Percentiles rank a stretch among this genome's conserved stretches.
phyloP scores from a whole-genome alignment of 2,329 filamentous ascomycete genomes.

The Cladosporium sp. region DNA sequence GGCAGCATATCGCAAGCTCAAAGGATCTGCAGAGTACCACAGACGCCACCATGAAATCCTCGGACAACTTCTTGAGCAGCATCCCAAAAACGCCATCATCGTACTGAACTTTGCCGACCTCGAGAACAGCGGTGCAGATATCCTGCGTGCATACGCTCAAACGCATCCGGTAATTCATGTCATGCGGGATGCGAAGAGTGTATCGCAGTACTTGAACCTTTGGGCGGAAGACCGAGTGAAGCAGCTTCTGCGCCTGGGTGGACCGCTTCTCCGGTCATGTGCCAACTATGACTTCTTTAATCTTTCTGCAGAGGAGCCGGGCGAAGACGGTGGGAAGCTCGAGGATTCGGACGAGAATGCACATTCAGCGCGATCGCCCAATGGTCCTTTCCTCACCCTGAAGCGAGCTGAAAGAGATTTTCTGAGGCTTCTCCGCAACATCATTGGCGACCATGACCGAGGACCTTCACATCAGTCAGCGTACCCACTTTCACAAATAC shows the following conservation, averaged over 20 bases:
- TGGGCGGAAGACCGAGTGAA: constrained; percentile 57
- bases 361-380: constrained; percentile 32
- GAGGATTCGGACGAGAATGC: not conserved
- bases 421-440: constrained; percentile 65
- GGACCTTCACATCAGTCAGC: constrained; percentile 60
- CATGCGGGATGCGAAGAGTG: constrained; percentile 63
- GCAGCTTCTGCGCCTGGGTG: constrained; percentile 59
- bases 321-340: not conserved
- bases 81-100: constrained; percentile 64
- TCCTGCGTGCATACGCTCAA: constrained; percentile 62
- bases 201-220: constrained; percentile 61
- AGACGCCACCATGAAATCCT: constrained; percentile 63
- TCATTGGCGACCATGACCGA: constrained; percentile 56
- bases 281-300: constrained; percentile 79
- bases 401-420: constrained; percentile 70
- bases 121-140: constrained; percentile 61
- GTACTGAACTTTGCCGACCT: constrained; percentile 70
- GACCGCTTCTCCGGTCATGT: constrained; percentile 62
- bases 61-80: constrained; percentile 58
- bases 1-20: constrained; percentile 61
- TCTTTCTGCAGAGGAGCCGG: constrained; percentile 50
- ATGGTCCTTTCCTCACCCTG: constrained; percentile 64
- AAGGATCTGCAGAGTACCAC: constrained; percentile 64
- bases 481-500: constrained; percentile 64
- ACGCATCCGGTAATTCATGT: constrained; percentile 72